These are phyloP conservation scores for Amanita muscaria DNA, from an alignment of 768 basidiomycete species.

Conservation along the genomic window DNA sequence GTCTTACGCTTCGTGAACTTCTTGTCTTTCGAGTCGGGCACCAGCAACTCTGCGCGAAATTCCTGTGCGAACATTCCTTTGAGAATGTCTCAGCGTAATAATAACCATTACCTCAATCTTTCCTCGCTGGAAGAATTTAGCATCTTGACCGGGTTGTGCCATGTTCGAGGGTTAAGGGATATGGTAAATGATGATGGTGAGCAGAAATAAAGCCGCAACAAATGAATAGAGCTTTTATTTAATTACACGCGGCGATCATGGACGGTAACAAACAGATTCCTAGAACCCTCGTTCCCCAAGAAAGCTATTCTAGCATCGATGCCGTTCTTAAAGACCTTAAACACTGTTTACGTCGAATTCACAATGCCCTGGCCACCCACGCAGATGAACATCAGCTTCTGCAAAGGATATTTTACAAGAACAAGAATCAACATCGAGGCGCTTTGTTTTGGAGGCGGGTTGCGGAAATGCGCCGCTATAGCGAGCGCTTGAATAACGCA, in stretches of 20 bases:
- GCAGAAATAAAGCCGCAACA: background rate
- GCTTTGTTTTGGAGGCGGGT: conserved; percentile 67
- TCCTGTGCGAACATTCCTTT: conserved; percentile 48
- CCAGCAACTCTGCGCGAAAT: conserved; percentile 85
- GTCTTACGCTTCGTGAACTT: conserved; percentile 90
- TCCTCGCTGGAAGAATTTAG: conserved; percentile 85
- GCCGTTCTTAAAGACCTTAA: conserved; percentile 55
- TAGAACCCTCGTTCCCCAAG: conserved; percentile 20
- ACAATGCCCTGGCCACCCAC: conserved; percentile 31
- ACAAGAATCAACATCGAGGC: conserved; percentile 67
- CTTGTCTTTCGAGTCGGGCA: conserved; percentile 93
- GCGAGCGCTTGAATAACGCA: conserved; percentile 26
- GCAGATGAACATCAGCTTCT: conserved; percentile 49
- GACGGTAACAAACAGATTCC: conserved; percentile 10
- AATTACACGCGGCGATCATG: conserved; percentile 6
- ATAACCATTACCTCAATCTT: conserved; percentile 70
- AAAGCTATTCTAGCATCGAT: conserved; percentile 37
- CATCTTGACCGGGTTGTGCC: conserved; percentile 71
- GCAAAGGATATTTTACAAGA: conserved; percentile 67
- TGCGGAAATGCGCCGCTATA: conserved; percentile 50
- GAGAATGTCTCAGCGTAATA: background rate
- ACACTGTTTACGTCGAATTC: conserved; percentile 42
- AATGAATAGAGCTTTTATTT: background rate
- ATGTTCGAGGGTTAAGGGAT: conserved; percentile 14
- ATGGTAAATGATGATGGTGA: too few relatives aligned